These are phyloP conservation scores for Thielaviopsis euricoi DNA, from an alignment of 2,329 filamentous ascomycete species.

Conservation along the genomic window DNA sequence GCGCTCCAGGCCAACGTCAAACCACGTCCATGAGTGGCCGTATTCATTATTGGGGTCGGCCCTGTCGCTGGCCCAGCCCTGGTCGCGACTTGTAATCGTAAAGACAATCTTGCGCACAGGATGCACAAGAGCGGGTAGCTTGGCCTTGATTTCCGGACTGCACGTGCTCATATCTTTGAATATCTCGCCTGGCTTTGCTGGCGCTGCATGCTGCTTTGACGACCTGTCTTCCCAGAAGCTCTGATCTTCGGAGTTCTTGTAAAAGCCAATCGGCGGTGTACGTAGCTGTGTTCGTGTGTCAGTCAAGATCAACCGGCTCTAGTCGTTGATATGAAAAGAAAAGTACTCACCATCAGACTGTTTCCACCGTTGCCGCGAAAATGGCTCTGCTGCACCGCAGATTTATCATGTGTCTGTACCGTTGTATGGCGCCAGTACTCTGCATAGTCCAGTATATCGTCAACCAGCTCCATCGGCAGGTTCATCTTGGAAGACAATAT, in stretches of 20 bases:
- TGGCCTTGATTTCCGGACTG: background rate
- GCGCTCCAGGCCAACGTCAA: constrained; percentile 43
- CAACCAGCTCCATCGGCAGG: constrained; percentile 38
- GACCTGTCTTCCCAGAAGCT: background rate
- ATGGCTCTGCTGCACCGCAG: background rate
- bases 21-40: constrained; percentile 39
- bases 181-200: background rate
- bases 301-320: background rate
- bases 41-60: background rate
- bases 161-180: background rate
- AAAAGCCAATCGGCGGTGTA: constrained; percentile 24
- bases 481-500: constrained; percentile 27
- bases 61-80: constrained; percentile 33
- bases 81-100: constrained; percentile 38
- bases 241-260: constrained; percentile 7
- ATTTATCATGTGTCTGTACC: background rate
- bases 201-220: background rate
- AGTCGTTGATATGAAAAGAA: background rate
- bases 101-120: constrained; percentile 47
- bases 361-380: background rate
- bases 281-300: constrained; percentile 21
- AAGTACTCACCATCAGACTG: background rate
- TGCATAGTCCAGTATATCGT: constrained; percentile 39
- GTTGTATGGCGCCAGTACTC: constrained; percentile 44
- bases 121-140: constrained; percentile 24